Conservation (phyloP, 2,329 filamentous ascomycete species). For the Calonectria pauciramosa region DNA sequence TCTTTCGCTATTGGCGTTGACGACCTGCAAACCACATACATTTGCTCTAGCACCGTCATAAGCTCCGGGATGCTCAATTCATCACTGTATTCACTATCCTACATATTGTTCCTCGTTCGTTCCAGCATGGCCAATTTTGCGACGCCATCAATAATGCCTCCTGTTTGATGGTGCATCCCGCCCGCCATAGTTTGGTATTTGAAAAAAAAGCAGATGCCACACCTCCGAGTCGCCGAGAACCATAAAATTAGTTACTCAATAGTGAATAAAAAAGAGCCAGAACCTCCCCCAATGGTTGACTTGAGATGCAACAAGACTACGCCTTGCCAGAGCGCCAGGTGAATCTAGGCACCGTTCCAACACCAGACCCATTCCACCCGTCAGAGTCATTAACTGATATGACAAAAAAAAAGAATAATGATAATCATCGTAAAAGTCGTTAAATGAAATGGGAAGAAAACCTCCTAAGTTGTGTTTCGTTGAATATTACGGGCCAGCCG, state of each 20-base stretch:
- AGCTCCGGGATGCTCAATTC: background rate
- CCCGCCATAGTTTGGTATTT: constrained; percentile 11
- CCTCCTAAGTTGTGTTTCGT: background rate
- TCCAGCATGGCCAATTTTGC: constrained; percentile 17
- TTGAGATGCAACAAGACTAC: constrained; percentile 5
- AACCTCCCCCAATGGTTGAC: background rate
- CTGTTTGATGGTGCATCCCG: constrained; percentile 17
- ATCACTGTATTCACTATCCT: constrained; percentile 6
- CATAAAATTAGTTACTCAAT: background rate
- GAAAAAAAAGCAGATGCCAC: constrained; percentile 20
- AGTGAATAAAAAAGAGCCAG: constrained; percentile 3
- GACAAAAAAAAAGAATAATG: background rate
- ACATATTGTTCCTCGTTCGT: constrained; percentile 21
- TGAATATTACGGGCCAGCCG: constrained; percentile 35
- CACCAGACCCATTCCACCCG: constrained; percentile 1
- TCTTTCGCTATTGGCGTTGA: background rate
- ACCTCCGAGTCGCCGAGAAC: background rate
- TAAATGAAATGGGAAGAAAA: background rate
- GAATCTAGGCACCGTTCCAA: constrained; percentile 4
- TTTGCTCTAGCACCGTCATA: background rate
- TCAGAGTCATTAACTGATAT: constrained; percentile 9
- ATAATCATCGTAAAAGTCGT: background rate
- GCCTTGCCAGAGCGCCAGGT: constrained; percentile 3
- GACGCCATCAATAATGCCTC: constrained; percentile 18
- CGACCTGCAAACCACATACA: background rate